These are phyloP conservation scores for Phytophthora lateralis DNA, from an alignment of 352 stramenopile genomes.

Conservation along the genomic window DNA sequence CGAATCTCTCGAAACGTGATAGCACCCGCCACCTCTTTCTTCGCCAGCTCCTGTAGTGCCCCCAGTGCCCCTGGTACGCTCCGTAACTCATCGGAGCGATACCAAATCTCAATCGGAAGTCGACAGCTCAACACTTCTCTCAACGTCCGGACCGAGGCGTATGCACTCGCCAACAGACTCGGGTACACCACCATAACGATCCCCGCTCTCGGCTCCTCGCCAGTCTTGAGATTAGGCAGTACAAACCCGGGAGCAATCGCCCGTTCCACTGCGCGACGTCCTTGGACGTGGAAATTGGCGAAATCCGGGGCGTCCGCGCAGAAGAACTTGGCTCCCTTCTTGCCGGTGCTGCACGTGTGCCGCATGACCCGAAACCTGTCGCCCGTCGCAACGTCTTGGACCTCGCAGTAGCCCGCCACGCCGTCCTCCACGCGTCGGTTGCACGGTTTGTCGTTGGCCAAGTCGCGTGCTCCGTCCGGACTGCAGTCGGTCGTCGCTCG, in stretches of 20 bases:
- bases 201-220: constrained; percentile 14
- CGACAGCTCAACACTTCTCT: constrained; percentile 40
- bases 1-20: constrained; percentile 37
- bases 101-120: constrained; percentile 63
- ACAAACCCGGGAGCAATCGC: constrained; percentile 12
- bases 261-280: constrained; percentile 21
- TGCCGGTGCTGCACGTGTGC: constrained; percentile 35
- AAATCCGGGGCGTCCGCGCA: constrained; percentile 55
- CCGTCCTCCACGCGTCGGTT: constrained; percentile 22
- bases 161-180: constrained; percentile 44
- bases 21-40: constrained; percentile 14
- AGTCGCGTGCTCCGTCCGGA: constrained; percentile 17
- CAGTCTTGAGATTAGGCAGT: constrained; percentile 20
- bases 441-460: constrained; percentile 28
- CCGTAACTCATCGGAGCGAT: constrained; percentile 30
- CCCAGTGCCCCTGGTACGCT: constrained; percentile 11
- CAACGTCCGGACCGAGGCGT: constrained; percentile 45
- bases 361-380: constrained; percentile 41
- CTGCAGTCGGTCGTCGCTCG: constrained; percentile 25
- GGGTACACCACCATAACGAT: constrained; percentile 62
- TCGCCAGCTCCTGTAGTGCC: constrained; percentile 28
- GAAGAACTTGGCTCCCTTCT: constrained; percentile 41
- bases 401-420: constrained; percentile 24
- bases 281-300: constrained; percentile 38
- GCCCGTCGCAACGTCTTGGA: constrained; percentile 37